Evolutionary conservation across 202 grass and related monocot species (phyloP), one percentile per base, ranked within the genome.

Genomic region (Hordeum pubiflorum): DNA sequence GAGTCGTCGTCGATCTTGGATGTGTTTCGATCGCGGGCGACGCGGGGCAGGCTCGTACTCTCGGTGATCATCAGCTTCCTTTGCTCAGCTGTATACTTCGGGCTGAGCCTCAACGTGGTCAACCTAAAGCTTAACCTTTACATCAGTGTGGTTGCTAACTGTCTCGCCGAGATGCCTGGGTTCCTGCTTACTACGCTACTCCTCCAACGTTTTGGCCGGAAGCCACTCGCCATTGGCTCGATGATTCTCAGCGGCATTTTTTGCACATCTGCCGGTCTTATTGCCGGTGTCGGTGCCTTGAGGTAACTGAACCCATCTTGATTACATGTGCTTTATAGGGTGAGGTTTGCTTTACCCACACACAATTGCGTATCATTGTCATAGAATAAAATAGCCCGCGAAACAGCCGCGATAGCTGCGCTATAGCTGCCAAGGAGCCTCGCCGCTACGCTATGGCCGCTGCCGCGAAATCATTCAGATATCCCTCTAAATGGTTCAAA

Each of bases 41-140:
- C 84, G 21, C 79, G 92, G 18, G 17, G 57, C 17, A 75, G 95
- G 26, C 84, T 94, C 33, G 27, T 93, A 27, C 88, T 94, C 6
- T 81, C 88, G 1, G 90, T 98, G 34, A 20, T 78, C 57, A 93
- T 94, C 74, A 91, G 93, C 76, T 79, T 98, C n/a, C 76, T 98
- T 1, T 39, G 79, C 29, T 84, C 92, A 0, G 83, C 88, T 24
- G 95, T 98, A 5, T 98, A 98, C 86, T 98, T 88, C 29, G 95
- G 95, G 23, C 88, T 98, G 21, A 98, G 86, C 84, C 90, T 97
- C 56, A 97, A 97, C 38, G 95, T 97, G 0, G 95, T 97, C 26
- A 97, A 97, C 79, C 86, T 97, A 37, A 94, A 94, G 77, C 89
- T 86, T 79, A 89, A 97, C 84, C 77, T 97, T 32, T 97, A 97